phyloP scores from a whole-genome alignment of 2,329 filamentous ascomycete species.

The Rutstroemia sp. region DNA sequence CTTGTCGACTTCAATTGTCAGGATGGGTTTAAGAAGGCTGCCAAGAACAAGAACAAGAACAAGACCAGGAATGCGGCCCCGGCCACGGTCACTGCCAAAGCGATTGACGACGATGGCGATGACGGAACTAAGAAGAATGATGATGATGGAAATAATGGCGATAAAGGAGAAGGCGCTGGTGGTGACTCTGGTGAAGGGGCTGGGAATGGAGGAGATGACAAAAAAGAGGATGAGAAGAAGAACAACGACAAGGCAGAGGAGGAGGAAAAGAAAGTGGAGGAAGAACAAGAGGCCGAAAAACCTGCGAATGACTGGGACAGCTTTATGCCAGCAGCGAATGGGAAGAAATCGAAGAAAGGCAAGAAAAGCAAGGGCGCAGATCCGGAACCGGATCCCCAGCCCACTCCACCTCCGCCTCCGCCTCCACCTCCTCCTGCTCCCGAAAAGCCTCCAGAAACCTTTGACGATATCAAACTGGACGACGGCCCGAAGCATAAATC shows the following conservation, averaged over 20 bases:
- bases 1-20: conserved; percentile 51
- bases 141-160: conserved; percentile 28
- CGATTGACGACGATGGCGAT: conserved; percentile 39
- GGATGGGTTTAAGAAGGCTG: conserved; percentile 46
- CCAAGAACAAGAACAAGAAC: conserved; percentile 32
- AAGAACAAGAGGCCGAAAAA: neutral
- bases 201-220: conserved; percentile 33
- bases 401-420: conserved; percentile 20
- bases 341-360: conserved; percentile 38
- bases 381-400: conserved; percentile 19
- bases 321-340: neutral
- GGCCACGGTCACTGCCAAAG: conserved; percentile 38
- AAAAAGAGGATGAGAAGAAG: conserved; percentile 33
- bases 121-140: conserved; percentile 38
- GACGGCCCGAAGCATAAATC: conserved; percentile 52
- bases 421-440: conserved; percentile 28
- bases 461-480: conserved; percentile 62
- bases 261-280: neutral
- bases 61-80: conserved; percentile 38
- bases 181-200: conserved; percentile 29
- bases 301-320: neutral
- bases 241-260: conserved; percentile 53
- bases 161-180: conserved; percentile 29
- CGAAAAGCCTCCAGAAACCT: conserved; percentile 42
- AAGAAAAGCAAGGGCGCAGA: conserved; percentile 37